Evolutionary conservation across 805 yeast genomes (phyloP).

Genomic region (Deakozyma indianensis): DNA sequence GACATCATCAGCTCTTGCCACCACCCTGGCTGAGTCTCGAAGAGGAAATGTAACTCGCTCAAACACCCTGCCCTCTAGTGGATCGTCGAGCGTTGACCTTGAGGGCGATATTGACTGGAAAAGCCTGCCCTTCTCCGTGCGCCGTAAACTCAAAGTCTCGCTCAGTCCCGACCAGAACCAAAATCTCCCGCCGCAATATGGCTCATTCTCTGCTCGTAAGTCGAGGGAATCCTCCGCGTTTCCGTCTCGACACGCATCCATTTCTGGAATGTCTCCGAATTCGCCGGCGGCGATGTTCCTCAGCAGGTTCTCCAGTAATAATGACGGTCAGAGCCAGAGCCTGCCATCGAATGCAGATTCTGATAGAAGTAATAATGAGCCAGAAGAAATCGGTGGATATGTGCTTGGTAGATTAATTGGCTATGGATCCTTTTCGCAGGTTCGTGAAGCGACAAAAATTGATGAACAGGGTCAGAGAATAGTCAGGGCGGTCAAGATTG

Average conservation of each 20-base stretch:
- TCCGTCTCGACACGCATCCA: constrained; percentile 3
- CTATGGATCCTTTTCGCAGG: constrained; percentile 81
- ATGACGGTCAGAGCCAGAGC: background rate
- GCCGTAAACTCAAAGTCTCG: constrained; percentile 9
- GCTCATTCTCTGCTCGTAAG: background rate
- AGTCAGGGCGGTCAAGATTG: constrained; percentile 44
- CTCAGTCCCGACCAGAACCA: constrained; percentile 3
- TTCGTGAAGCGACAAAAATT: constrained; percentile 45
- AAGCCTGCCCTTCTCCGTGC: constrained; percentile 11
- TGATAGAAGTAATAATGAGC: constrained; percentile 37
- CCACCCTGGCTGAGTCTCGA: background rate
- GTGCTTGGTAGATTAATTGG: constrained; percentile 64
- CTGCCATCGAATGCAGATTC: background rate
- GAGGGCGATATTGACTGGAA: constrained; percentile 11
- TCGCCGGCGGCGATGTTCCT: background rate
- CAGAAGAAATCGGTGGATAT: constrained; percentile 49
- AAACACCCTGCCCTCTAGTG: background rate
- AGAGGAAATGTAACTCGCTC: background rate
- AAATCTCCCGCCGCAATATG: background rate
- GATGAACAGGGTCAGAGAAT: constrained; percentile 16
- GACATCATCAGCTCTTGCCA: background rate
- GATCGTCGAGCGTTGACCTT: background rate
- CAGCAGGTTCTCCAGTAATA: background rate
- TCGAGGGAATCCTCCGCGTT: background rate
- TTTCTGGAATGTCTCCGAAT: constrained; percentile 4